These are phyloP conservation scores for Hygrocybe punicea DNA, from an alignment of 768 basidiomycete species.

Conservation along the genomic window DNA sequence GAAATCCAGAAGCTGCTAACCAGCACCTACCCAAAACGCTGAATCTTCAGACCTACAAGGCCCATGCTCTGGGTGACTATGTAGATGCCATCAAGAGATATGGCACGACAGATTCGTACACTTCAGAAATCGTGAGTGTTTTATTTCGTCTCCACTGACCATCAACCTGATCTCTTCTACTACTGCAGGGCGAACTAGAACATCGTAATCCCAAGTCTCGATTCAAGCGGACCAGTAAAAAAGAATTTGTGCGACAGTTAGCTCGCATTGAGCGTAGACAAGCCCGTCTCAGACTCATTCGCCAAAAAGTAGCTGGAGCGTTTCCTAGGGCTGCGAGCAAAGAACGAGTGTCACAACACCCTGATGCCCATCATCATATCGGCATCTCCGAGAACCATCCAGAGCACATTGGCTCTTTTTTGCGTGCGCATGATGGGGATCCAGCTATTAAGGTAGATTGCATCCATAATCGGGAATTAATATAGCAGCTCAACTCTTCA, in stretches of 20 bases:
- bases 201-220: constrained; percentile 30
- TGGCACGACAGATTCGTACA: constrained; percentile 37
- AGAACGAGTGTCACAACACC: background rate
- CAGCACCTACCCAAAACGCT: too few species aligned
- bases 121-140: constrained; percentile 30
- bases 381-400: background rate
- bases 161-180: too few species aligned
- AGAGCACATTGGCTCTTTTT: background rate
- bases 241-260: constrained; percentile 15
- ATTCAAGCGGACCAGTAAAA: constrained; percentile 26
- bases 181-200: constrained; percentile 36
- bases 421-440: background rate
- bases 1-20: too few species aligned
- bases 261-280: constrained; percentile 16
- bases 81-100: constrained; percentile 17
- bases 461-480: background rate
- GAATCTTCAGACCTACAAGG: constrained; percentile 34
- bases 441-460: constrained; percentile 3
- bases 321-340: too few species aligned
- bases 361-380: background rate
- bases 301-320: background rate
- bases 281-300: background rate
- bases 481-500: too few species aligned
- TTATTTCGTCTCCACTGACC: constrained; percentile 5
- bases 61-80: constrained; percentile 38